A percentile compares a stretch with the other conserved stretches of the same genome.
phyloP scores from a whole-genome alignment of 106 monocot species.

The Dendrobium huoshanense region DNA sequence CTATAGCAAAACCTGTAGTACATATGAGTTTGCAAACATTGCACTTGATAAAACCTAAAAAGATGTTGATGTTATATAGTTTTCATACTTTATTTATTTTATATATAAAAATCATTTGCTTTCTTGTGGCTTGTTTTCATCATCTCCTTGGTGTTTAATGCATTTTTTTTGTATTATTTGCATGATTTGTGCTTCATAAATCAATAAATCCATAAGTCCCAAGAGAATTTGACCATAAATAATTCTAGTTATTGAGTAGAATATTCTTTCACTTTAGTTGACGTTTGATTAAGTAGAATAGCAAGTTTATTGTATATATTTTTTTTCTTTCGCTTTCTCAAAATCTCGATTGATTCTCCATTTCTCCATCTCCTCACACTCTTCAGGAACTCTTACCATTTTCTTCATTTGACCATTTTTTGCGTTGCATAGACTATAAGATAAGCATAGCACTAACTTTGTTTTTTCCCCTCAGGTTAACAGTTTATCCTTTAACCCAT shows the following conservation, averaged over 20 bases:
- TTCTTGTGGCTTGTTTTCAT: background rate
- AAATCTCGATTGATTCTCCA: background rate
- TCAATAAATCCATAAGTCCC: background rate
- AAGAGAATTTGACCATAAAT: background rate
- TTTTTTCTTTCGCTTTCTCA: background rate
- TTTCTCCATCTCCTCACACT: background rate
- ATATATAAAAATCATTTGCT: background rate
- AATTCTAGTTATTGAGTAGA: background rate
- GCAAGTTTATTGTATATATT: background rate
- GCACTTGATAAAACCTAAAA: background rate
- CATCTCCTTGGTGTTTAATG: background rate
- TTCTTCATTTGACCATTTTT: background rate
- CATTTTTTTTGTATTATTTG: background rate
- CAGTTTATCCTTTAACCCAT: slow-evolving; percentile 79
- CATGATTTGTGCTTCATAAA: background rate
- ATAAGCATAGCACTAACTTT: background rate
- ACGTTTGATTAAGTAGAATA: background rate
- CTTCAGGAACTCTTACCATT: background rate
- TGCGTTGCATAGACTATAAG: background rate
- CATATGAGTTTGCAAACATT: background rate
- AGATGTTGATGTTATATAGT: background rate
- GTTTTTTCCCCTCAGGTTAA: slow-evolving; percentile 53
- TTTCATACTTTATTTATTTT: background rate
- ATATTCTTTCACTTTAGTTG: background rate
- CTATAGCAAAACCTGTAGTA: too few relatives aligned